Conservation (phyloP, 164 flowering plant species). For the Macadamia tetraphylla region DNA sequence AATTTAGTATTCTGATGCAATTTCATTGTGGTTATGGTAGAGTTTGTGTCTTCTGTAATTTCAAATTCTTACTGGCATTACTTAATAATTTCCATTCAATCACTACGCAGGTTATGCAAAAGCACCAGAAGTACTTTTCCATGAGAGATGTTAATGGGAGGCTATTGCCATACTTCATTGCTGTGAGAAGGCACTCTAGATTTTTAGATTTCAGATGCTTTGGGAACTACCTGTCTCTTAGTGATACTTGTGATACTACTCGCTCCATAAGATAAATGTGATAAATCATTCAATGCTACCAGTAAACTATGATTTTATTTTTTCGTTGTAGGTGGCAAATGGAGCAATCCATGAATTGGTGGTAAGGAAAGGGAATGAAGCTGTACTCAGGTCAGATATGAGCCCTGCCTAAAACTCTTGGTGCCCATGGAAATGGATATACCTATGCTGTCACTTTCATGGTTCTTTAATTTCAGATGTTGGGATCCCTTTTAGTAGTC, state of each 20-base stretch:
- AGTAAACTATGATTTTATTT: slow-evolving; percentile 1
- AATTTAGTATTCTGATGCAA: no score
- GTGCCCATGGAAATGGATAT: background rate
- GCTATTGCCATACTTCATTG: slow-evolving; percentile 81
- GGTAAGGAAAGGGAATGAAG: slow-evolving; percentile 93
- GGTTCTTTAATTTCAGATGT: background rate
- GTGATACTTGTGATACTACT: background rate
- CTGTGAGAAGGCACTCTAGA: slow-evolving; percentile 43
- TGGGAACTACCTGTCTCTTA: background rate
- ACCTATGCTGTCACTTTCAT: background rate
- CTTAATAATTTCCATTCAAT: background rate
- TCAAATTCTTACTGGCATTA: background rate
- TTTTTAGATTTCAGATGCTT: slow-evolving; percentile 4
- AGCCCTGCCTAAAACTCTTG: background rate
- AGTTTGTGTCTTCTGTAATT: no score
- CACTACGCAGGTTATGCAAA: slow-evolving; percentile 86
- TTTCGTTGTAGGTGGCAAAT: slow-evolving; percentile 71
- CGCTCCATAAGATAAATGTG: no score
- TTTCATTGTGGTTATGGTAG: no score
- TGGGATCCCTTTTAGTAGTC: background rate
- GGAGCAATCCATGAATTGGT: slow-evolving; percentile 67
- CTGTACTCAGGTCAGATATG: slow-evolving; percentile 76
- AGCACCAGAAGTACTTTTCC: slow-evolving; percentile 91
- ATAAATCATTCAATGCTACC: background rate
- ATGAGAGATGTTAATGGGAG: slow-evolving; percentile 52